These are phyloP conservation scores for Calocybe gangraenosa DNA, from an alignment of 768 basidiomycete genomes.

Conservation along the genomic window DNA sequence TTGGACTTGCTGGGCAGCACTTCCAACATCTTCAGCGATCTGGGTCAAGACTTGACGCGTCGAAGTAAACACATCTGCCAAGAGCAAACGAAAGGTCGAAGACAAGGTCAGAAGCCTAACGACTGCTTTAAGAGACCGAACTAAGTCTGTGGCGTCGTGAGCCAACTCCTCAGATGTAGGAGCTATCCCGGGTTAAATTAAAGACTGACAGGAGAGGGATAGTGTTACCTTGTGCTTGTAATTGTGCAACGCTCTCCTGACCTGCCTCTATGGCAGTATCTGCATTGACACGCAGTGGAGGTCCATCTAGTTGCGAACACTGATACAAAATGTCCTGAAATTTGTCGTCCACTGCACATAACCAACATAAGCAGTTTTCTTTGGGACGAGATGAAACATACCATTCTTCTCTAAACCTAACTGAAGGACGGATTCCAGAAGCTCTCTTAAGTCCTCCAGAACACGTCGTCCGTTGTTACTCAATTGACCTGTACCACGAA, in stretches of 20 bases:
- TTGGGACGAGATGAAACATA: conserved; percentile 10
- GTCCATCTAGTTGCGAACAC: conserved; percentile 17
- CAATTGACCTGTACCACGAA: conserved; percentile 21
- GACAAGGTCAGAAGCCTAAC: conserved; percentile 27
- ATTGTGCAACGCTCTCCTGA: conserved; percentile 9
- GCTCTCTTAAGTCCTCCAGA: conserved; percentile 22
- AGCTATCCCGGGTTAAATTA: conserved; percentile 9
- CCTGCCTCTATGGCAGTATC: conserved; percentile 16
- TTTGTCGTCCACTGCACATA: conserved; percentile 31
- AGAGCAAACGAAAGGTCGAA: conserved; percentile 29
- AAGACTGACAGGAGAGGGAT: neutral
- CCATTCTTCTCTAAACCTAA: conserved; percentile 37
- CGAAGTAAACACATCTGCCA: conserved; percentile 28
- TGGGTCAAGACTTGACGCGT: conserved; percentile 27
- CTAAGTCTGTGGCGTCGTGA: conserved; percentile 23
- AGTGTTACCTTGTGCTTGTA: conserved; percentile 10
- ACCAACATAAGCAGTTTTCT: neutral
- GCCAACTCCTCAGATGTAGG: conserved; percentile 22
- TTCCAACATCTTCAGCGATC: conserved; percentile 26
- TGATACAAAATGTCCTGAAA: conserved; percentile 34
- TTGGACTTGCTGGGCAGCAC: conserved; percentile 26
- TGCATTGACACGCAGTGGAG: conserved; percentile 15
- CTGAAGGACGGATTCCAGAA: conserved; percentile 27
- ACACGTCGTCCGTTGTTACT: conserved; percentile 26
- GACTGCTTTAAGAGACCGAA: conserved; percentile 25